A percentile compares a stretch with the other conserved stretches of the same genome.
Conservation (phyloP, 139 green algal species). For the Spirogloea muscicola region DNA sequence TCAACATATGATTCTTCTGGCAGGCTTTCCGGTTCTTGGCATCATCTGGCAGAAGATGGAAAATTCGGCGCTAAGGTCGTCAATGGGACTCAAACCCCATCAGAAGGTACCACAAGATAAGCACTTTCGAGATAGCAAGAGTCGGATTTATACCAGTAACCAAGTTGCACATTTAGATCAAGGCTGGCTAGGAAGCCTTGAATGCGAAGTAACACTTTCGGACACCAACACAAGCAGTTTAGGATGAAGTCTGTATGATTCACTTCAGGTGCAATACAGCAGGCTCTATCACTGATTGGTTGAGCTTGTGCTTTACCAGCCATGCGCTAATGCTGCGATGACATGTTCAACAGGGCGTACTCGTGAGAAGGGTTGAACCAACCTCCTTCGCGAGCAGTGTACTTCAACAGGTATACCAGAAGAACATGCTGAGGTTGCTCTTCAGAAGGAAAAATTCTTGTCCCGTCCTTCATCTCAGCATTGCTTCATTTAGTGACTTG, state of each 20-base stretch:
- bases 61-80: conserved; percentile 57
- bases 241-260: too few species aligned
- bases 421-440: too few species aligned
- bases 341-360: conserved; percentile 35
- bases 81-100: conserved; percentile 35
- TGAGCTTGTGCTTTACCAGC: too few species aligned
- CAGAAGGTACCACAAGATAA: conserved; percentile 16
- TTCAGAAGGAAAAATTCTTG: too few species aligned
- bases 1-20: not conserved
- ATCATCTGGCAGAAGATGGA: conserved; percentile 94
- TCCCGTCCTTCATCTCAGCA: too few species aligned
- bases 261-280: too few species aligned
- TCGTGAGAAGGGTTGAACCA: conserved; percentile 36
- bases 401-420: conserved; percentile 7
- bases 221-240: too few species aligned
- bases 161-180: conserved; percentile 59
- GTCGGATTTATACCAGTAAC: conserved; percentile 46
- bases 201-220: conserved; percentile 51
- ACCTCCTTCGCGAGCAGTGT: conserved; percentile 18
- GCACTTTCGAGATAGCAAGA: conserved; percentile 46
- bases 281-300: too few species aligned
- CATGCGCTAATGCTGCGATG: too few species aligned
- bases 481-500: too few species aligned
- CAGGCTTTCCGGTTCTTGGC: conserved; percentile 75
- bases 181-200: conserved; percentile 51